Percentiles rank a stretch among this genome's conserved stretches.
These are phyloP conservation scores for Heliosperma pusillum DNA, from an alignment of 148 eudicot species.

Conservation along the genomic window DNA sequence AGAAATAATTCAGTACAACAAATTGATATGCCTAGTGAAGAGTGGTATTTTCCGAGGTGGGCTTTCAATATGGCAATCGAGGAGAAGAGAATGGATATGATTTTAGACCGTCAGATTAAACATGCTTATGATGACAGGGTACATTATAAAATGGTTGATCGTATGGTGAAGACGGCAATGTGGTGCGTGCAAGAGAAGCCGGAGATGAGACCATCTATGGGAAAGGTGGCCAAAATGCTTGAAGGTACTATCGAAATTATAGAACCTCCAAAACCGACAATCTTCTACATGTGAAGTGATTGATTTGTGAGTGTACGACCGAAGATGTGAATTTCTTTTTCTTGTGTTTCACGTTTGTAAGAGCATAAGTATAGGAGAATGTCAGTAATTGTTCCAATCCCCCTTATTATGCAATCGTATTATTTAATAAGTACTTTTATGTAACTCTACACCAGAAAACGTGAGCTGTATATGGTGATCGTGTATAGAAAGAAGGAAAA, in stretches of 20 bases:
- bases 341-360: too few relatives aligned
- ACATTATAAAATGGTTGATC: constrained; percentile 52
- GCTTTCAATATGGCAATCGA: constrained; percentile 67
- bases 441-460: background rate
- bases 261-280: constrained; percentile 75
- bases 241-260: constrained; percentile 83
- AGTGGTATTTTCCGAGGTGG: constrained; percentile 83
- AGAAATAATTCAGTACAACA: constrained; percentile 46
- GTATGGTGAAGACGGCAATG: constrained; percentile 92
- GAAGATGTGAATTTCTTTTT: too few relatives aligned
- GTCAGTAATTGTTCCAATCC: background rate
- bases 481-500: background rate
- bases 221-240: constrained; percentile 89
- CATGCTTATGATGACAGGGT: constrained; percentile 42
- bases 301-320: background rate
- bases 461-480: background rate
- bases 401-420: background rate
- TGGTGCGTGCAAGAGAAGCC: constrained; percentile 92
- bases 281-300: constrained; percentile 42
- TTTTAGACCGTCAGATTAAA: constrained; percentile 58
- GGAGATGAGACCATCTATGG: constrained; percentile 85
- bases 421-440: too few relatives aligned
- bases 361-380: too few relatives aligned
- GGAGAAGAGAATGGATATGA: constrained; percentile 59
- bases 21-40: constrained; percentile 52